Percentiles rank a stretch among this genome's conserved stretches.
Evolutionary conservation across 371 early-diverging fungal species (phyloP).

Genomic region (Cokeromyces recurvatus): DNA sequence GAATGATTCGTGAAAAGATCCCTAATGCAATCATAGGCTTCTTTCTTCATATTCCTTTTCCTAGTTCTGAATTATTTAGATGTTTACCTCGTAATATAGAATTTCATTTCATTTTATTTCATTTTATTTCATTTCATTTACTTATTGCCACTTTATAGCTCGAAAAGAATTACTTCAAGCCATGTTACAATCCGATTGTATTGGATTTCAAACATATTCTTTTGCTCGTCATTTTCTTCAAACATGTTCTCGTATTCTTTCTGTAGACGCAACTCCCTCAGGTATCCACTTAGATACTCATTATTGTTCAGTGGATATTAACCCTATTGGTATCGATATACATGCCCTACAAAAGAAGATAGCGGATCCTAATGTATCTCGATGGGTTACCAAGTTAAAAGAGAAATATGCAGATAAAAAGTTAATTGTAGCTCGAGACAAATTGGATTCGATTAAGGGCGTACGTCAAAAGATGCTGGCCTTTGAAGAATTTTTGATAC

Average conservation of each 20-base stretch:
- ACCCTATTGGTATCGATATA: constrained; percentile 89
- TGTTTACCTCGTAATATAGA: constrained; percentile 80
- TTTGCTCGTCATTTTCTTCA: constrained; percentile 91
- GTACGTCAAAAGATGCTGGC: constrained; percentile 95
- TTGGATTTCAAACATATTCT: constrained; percentile 92
- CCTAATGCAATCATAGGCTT: constrained; percentile 88
- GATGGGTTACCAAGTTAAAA: constrained; percentile 66
- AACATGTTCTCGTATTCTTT: constrained; percentile 81
- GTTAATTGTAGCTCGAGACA: constrained; percentile 93
- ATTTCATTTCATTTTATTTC: too few species aligned
- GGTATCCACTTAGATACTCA: constrained; percentile 80
- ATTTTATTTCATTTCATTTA: too few species aligned
- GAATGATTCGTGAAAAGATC: constrained; percentile 70
- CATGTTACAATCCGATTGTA: constrained; percentile 76
- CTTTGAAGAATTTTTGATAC: constrained; percentile 86
- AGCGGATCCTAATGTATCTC: constrained; percentile 61
- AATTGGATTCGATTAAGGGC: constrained; percentile 98
- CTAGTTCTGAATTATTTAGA: constrained; percentile 88
- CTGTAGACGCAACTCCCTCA: constrained; percentile 75
- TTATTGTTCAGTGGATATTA: constrained; percentile 80
- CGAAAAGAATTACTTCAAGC: constrained; percentile 81
- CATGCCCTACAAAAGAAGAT: constrained; percentile 57
- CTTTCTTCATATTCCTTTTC: constrained; percentile 96
- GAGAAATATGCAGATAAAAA: constrained; percentile 82
- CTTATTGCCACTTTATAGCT: constrained; percentile 21